These are phyloP conservation scores for Phyllosticta paracitricarpa DNA, from an alignment of 2,329 filamentous ascomycete species.

Conservation along the genomic window DNA sequence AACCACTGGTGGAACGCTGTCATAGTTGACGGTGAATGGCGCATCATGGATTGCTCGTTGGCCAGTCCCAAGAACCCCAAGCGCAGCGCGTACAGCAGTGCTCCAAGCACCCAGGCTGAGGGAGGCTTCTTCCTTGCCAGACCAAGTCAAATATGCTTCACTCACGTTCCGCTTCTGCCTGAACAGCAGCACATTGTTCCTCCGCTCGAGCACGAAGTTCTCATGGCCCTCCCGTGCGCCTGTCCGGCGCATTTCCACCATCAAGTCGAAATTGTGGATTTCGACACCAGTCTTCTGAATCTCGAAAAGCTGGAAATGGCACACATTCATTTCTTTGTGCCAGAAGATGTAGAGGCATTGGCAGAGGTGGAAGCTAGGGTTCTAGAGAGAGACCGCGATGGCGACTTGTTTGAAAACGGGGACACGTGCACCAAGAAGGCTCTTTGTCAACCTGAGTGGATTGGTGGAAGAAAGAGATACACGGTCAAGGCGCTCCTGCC, in stretches of 20 bases:
- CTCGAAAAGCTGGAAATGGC: slow-evolving; percentile 91
- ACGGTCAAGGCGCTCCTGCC: slow-evolving; percentile 88
- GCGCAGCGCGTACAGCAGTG: slow-evolving; percentile 65
- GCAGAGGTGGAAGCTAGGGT: slow-evolving; percentile 84
- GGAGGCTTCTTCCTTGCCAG: slow-evolving; percentile 88
- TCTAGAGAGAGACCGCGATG: slow-evolving; percentile 73
- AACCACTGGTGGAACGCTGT: slow-evolving; percentile 99
- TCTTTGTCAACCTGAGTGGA: slow-evolving; percentile 86
- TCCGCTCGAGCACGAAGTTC: slow-evolving; percentile 71
- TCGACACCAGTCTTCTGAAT: slow-evolving; percentile 75
- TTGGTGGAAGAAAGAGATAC: slow-evolving; percentile 76
- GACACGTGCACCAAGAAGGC: slow-evolving; percentile 78
- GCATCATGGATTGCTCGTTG: slow-evolving; percentile 88
- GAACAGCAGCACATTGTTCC: slow-evolving; percentile 90
- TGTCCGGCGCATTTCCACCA: slow-evolving; percentile 85
- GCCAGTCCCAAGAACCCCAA: slow-evolving; percentile 84
- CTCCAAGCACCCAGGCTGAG: slow-evolving; percentile 61
- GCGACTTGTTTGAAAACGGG: slow-evolving; percentile 87
- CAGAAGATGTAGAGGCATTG: slow-evolving; percentile 79
- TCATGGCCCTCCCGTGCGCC: slow-evolving; percentile 76
- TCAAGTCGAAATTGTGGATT: slow-evolving; percentile 68
- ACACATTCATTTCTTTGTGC: slow-evolving; percentile 79
- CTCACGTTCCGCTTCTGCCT: slow-evolving; percentile 80
- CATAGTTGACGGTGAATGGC: slow-evolving; percentile 88
- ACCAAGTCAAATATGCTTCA: slow-evolving; percentile 87